A percentile compares a stretch with the other conserved stretches of the same genome.
Evolutionary conservation across 2,329 filamentous ascomycete genomes (phyloP).

Genomic region (Fusarium udum): DNA sequence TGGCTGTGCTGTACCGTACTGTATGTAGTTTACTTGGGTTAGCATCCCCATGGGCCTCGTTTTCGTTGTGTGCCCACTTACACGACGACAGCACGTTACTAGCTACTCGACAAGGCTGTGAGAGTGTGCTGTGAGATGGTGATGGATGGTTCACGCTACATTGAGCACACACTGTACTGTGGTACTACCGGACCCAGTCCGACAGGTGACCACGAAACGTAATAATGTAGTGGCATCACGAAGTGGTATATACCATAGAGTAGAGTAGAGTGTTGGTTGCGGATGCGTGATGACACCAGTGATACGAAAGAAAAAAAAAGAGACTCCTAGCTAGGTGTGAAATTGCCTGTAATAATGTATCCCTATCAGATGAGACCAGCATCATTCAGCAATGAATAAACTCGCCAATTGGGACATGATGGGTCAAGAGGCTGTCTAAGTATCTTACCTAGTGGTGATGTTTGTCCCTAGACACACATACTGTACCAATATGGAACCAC

Average conservation of each 20-base stretch:
- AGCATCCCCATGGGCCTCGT: slow-evolving; percentile 3
- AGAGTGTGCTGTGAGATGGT: not conserved
- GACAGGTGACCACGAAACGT: slow-evolving; percentile 12
- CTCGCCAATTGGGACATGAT: not conserved
- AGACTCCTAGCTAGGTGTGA: not conserved
- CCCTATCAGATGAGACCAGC: not conserved
- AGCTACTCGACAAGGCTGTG: slow-evolving; percentile 13
- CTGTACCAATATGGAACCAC: not conserved
- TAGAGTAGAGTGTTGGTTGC: not conserved
- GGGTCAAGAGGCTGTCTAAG: not conserved
- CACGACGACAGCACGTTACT: not conserved
- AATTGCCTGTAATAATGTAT: not conserved
- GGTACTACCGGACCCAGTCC: slow-evolving; percentile 4
- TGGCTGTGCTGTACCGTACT: not conserved
- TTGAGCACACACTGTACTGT: not conserved
- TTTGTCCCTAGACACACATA: not conserved
- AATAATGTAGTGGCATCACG: slow-evolving; percentile 16
- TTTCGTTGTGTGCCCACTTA: slow-evolving; percentile 9
- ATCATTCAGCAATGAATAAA: not conserved
- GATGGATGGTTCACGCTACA: slow-evolving; percentile 12
- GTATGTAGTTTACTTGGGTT: not conserved
- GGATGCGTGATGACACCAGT: not conserved
- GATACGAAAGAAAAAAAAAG: not conserved
- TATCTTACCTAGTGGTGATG: not conserved
- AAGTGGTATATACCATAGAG: not conserved